phyloP scores from a whole-genome alignment of 768 basidiomycete genomes.

The Kwoniella sp. region DNA sequence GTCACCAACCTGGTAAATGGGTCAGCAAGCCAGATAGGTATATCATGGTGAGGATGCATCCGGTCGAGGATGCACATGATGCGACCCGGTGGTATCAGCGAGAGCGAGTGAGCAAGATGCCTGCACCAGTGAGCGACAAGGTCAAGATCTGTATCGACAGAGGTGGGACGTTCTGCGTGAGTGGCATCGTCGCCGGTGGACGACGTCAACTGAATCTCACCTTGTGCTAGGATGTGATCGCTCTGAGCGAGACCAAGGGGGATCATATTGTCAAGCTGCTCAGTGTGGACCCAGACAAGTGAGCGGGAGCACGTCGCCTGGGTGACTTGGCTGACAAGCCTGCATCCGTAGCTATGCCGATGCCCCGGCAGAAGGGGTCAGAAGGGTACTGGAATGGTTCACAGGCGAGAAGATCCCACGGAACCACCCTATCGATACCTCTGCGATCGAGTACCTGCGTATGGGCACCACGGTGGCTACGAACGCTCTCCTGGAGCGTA shows the following conservation, averaged over 20 bases:
- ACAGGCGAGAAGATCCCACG: constrained; percentile 67
- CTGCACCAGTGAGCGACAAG: constrained; percentile 22
- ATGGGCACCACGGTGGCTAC: constrained; percentile 43
- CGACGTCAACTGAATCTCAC: constrained; percentile 52
- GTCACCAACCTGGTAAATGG: too few species aligned
- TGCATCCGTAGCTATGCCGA: constrained; percentile 70
- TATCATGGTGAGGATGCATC: too few species aligned
- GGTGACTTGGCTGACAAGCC: background rate
- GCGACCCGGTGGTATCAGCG: too few species aligned
- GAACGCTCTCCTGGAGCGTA: constrained; percentile 35
- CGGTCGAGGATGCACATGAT: too few species aligned
- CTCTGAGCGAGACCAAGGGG: constrained; percentile 47
- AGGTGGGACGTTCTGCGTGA: constrained; percentile 86
- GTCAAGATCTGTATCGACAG: constrained; percentile 29
- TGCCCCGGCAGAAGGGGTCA: constrained; percentile 87
- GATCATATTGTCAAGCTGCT: constrained; percentile 25
- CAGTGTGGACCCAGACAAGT: constrained; percentile 28
- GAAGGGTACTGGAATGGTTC: constrained; percentile 72
- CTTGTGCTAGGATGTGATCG: constrained; percentile 19
- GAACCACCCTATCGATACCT: constrained; percentile 57
- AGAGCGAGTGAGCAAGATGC: too few species aligned
- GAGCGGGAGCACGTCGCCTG: constrained; percentile 2
- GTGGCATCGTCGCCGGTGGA: constrained; percentile 58
- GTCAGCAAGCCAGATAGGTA: too few species aligned
- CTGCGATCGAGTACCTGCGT: constrained; percentile 29